Percentiles rank a stretch among this genome's conserved stretches.
Evolutionary conservation across 257 asterid species (phyloP).

Genomic region (Solanum gandarillasii): DNA sequence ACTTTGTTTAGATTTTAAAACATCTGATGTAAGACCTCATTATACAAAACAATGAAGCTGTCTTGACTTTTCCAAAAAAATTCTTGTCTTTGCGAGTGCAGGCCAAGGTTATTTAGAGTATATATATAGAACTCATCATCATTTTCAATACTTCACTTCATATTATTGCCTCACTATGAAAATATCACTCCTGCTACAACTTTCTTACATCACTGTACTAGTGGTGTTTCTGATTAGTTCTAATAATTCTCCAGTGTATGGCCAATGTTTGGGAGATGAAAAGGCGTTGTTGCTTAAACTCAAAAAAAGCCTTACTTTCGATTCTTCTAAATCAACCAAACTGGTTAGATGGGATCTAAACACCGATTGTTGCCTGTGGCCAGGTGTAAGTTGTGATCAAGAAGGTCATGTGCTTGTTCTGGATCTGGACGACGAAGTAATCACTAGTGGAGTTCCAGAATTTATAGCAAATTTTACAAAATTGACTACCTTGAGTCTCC

Average conservation of each 20-base stretch:
- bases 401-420: constrained; percentile 38
- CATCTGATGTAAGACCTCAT: neutral
- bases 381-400: constrained; percentile 42
- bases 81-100: neutral
- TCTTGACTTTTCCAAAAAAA: neutral
- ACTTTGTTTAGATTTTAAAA: no score
- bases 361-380: constrained; percentile 49
- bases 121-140: neutral
- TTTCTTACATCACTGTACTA: no score
- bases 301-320: neutral
- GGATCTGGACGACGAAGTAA: constrained; percentile 24
- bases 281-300: constrained; percentile 4
- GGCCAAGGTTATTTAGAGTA: neutral
- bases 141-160: neutral
- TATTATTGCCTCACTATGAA: neutral
- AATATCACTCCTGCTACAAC: neutral
- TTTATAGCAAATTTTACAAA: constrained; percentile 3
- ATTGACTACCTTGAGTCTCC: neutral
- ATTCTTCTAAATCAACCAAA: neutral
- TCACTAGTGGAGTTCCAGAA: constrained; percentile 11
- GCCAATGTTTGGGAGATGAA: constrained; percentile 10
- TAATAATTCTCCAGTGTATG: neutral
- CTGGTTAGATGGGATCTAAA: constrained; percentile 25
- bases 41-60: neutral
- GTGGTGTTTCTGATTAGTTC: neutral